Conservation (phyloP, 176 grass and related monocot species). For the Cenchrus fungigraminus region DNA sequence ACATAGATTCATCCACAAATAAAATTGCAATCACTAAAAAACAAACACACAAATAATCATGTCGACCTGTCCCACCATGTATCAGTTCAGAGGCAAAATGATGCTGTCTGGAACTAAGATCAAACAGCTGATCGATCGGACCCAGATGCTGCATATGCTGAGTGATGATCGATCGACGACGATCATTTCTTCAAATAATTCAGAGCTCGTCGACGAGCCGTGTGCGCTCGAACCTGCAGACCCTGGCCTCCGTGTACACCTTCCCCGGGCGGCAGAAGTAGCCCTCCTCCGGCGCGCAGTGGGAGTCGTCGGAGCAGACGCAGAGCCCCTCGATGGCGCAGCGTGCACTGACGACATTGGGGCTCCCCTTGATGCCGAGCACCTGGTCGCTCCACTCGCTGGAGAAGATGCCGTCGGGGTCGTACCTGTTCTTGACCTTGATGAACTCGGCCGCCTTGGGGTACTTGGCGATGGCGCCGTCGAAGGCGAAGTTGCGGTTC, state of each 20-base stretch:
- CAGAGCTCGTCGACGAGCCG: neutral
- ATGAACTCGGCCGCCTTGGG: slow-evolving; percentile 34
- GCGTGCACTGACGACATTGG: neutral
- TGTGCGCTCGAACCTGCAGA: neutral
- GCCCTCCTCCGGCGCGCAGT: slow-evolving; percentile 48
- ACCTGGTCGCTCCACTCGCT: slow-evolving; percentile 77
- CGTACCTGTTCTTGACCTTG: slow-evolving; percentile 46
- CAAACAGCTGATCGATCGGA: too few species aligned
- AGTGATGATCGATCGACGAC: too few species aligned
- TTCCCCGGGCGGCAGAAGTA: slow-evolving; percentile 41
- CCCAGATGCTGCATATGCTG: too few species aligned
- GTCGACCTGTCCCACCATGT: too few species aligned
- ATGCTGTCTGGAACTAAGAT: neutral
- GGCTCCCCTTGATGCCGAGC: slow-evolving; percentile 46
- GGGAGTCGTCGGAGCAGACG: slow-evolving; percentile 41
- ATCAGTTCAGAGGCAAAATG: neutral
- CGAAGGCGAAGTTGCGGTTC: slow-evolving; percentile 71
- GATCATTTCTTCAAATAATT: neutral
- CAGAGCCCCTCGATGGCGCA: slow-evolving; percentile 57
- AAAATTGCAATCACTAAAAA: neutral
- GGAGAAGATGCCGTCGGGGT: slow-evolving; percentile 68
- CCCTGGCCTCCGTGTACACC: slow-evolving; percentile 47
- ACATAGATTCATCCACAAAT: neutral
- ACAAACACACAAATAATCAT: neutral
- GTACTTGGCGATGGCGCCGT: slow-evolving; percentile 41